Conservation (phyloP, 176 grass and related monocot genomes). For the Paspalum vaginatum region DNA sequence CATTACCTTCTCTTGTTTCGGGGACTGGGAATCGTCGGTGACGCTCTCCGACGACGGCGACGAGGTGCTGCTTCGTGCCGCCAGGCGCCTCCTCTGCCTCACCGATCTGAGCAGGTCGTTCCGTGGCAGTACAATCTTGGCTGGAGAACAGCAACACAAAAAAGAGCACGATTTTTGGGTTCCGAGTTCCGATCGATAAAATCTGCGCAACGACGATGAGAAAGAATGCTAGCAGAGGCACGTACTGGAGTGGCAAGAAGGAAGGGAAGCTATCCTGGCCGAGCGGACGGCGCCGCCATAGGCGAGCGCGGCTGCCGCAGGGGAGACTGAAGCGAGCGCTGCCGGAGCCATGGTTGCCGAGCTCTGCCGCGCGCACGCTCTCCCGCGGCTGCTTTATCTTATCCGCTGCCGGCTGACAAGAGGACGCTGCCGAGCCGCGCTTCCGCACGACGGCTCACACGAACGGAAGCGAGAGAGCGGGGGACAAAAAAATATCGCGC, state of each 20-base stretch:
- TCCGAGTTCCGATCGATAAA: background rate
- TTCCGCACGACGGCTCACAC: background rate
- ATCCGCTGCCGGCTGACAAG: constrained; percentile 17
- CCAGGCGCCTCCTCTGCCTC: constrained; percentile 32
- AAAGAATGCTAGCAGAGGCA: background rate
- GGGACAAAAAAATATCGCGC: constrained; percentile 31
- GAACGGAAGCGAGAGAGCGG: background rate
- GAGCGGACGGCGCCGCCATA: background rate
- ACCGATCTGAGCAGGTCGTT: background rate
- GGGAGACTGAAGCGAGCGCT: constrained; percentile 28
- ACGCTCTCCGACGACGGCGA: constrained; percentile 47
- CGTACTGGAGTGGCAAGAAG: background rate
- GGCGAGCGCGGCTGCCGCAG: background rate
- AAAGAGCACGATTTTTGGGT: background rate
- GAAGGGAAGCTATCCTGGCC: background rate
- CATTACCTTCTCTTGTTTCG: constrained; percentile 64
- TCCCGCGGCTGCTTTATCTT: constrained; percentile 41
- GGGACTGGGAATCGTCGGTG: constrained; percentile 48
- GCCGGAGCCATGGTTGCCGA: constrained; percentile 44
- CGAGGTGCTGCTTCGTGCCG: constrained; percentile 47
- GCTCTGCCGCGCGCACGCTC: background rate
- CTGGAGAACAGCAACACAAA: background rate
- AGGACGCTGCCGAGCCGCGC: constrained; percentile 51
- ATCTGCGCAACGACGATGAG: background rate
- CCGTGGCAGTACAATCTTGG: background rate